These are phyloP conservation scores for Bacidia gigantensis DNA, from an alignment of 495 filamentous ascomycete genomes.

Conservation along the genomic window DNA sequence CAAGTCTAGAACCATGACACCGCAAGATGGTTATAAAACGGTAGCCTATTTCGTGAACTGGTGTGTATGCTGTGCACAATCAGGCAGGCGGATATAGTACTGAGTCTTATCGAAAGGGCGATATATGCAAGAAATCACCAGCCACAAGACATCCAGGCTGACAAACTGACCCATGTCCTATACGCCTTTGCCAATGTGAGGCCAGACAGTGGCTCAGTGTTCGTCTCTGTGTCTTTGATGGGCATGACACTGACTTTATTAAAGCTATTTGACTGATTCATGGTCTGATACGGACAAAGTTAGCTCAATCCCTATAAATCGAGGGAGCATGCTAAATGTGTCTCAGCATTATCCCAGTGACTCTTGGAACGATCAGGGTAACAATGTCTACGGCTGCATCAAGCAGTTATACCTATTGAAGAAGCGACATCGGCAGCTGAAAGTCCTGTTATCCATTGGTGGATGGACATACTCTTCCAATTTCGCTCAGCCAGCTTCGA, in stretches of 20 bases:
- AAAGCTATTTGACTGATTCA: slow-evolving; percentile 57
- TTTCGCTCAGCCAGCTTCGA: slow-evolving; percentile 54
- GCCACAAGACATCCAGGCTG: slow-evolving; percentile 74
- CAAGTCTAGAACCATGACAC: slow-evolving; percentile 5
- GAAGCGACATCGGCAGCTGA: slow-evolving; percentile 73
- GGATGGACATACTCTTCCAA: slow-evolving; percentile 93
- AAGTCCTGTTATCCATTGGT: slow-evolving; percentile 84
- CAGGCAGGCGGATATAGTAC: not conserved
- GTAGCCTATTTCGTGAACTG: slow-evolving; percentile 46
- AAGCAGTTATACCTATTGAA: slow-evolving; percentile 93
- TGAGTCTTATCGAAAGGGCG: slow-evolving; percentile 34
- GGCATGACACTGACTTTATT: not conserved
- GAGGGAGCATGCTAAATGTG: slow-evolving; percentile 12
- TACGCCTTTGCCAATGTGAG: slow-evolving; percentile 82
- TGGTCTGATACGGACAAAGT: slow-evolving; percentile 59
- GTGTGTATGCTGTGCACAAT: slow-evolving; percentile 9
- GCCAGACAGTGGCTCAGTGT: slow-evolving; percentile 66
- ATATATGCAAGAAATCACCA: slow-evolving; percentile 77
- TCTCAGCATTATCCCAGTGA: slow-evolving; percentile 64
- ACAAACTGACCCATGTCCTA: slow-evolving; percentile 82
- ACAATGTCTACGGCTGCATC: slow-evolving; percentile 73
- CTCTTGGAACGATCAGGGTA: slow-evolving; percentile 51
- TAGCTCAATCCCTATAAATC: not conserved
- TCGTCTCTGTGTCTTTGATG: slow-evolving; percentile 12
- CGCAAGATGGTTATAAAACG: slow-evolving; percentile 21